Conservation (phyloP, 2,329 filamentous ascomycete genomes). For the Tolypocladium pustulatum region DNA sequence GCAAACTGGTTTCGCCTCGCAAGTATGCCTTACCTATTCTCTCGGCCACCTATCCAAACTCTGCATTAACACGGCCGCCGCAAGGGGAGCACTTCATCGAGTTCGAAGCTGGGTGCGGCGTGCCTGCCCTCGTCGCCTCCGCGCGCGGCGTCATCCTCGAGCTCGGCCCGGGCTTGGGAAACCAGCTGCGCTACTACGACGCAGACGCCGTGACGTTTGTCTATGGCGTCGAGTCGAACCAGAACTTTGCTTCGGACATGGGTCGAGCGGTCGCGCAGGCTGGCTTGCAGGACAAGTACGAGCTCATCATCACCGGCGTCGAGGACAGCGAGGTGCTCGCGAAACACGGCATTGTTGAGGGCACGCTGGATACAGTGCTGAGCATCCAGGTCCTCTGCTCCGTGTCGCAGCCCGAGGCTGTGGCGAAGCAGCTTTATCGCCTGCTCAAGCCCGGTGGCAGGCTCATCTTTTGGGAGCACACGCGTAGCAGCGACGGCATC, state of each 20-base stretch:
- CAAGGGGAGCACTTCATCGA: neutral
- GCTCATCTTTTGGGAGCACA: slow-evolving; percentile 36
- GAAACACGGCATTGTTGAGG: slow-evolving; percentile 21
- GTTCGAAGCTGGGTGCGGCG: neutral
- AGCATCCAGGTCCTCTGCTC: slow-evolving; percentile 33
- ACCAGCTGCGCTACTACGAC: slow-evolving; percentile 29
- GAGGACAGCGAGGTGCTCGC: slow-evolving; percentile 27
- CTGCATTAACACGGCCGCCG: neutral
- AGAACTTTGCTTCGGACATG: slow-evolving; percentile 18
- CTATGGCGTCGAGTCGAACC: slow-evolving; percentile 31
- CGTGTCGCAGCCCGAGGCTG: slow-evolving; percentile 16
- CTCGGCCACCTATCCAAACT: neutral
- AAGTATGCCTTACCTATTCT: neutral
- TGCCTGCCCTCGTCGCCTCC: neutral
- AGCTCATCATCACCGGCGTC: slow-evolving; percentile 23
- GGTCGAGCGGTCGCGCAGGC: slow-evolving; percentile 16
- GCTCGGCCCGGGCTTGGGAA: slow-evolving; percentile 31
- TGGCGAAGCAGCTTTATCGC: slow-evolving; percentile 23
- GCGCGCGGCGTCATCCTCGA: slow-evolving; percentile 27
- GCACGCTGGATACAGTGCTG: slow-evolving; percentile 27
- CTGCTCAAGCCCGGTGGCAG: slow-evolving; percentile 33
- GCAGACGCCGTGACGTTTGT: slow-evolving; percentile 17
- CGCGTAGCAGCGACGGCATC: slow-evolving; percentile 12
- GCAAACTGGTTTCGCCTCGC: neutral
- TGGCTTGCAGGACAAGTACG: slow-evolving; percentile 24